These are phyloP conservation scores for Cajanus cajan DNA, from an alignment of 306 rosid species.

Conservation along the genomic window DNA sequence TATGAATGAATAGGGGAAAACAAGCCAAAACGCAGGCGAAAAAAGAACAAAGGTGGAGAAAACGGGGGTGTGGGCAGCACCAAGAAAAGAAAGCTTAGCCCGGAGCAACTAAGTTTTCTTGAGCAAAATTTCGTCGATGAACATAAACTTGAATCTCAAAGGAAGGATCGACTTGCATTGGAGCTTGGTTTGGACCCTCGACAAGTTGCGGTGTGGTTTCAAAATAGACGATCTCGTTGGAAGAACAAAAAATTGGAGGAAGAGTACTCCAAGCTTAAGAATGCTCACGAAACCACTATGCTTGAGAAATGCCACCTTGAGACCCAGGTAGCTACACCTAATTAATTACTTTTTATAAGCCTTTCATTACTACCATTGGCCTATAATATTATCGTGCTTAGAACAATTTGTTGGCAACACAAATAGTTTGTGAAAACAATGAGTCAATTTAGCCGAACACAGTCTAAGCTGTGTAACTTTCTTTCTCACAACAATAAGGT, in stretches of 20 bases:
- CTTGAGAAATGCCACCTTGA: conserved; percentile 51
- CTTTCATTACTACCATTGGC: neutral
- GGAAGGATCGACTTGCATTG: conserved; percentile 64
- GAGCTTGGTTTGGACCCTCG: conserved; percentile 78
- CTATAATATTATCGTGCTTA: neutral
- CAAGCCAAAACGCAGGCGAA: conserved; percentile 51
- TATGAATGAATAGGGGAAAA: conserved; percentile 30
- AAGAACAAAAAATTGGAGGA: conserved; percentile 72
- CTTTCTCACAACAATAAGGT: neutral
- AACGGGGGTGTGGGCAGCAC: neutral
- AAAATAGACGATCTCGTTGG: conserved; percentile 82
- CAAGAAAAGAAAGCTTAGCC: conserved; percentile 67
- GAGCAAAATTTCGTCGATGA: conserved; percentile 59
- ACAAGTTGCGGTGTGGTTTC: conserved; percentile 84
- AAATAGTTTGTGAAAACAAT: neutral
- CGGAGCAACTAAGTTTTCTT: conserved; percentile 55
- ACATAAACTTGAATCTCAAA: conserved; percentile 67
- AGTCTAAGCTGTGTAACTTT: neutral
- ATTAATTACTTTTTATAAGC: neutral
- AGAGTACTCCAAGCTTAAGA: conserved; percentile 54
- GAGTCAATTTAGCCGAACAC: neutral
- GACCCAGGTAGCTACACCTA: conserved; percentile 44
- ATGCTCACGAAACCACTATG: conserved; percentile 41
- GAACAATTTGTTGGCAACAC: neutral
- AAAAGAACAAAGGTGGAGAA: conserved; percentile 45